These are phyloP conservation scores for Rachicladosporium sp. DNA, from an alignment of 2,329 filamentous ascomycete genomes.

Conservation along the genomic window DNA sequence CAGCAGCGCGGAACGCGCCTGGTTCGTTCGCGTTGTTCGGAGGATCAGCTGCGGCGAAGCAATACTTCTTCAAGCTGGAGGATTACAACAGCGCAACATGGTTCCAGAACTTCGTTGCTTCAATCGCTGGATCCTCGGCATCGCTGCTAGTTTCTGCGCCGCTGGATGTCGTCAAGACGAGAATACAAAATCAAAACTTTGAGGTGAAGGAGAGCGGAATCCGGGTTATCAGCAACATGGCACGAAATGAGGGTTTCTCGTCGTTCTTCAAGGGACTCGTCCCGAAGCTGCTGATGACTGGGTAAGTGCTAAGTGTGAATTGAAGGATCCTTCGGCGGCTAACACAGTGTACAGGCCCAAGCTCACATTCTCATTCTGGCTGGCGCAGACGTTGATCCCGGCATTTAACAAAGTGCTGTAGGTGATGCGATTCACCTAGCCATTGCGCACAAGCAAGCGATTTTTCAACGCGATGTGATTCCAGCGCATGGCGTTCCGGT, in stretches of 20 bases:
- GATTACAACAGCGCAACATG: constrained; percentile 95
- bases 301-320: too few relatives aligned
- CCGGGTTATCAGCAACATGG: constrained; percentile 85
- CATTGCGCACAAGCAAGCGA: too few relatives aligned
- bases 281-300: constrained; percentile 97
- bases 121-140: constrained; percentile 84
- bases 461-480: too few relatives aligned
- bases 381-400: constrained; percentile 94
- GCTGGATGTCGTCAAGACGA: constrained; percentile 93
- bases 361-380: constrained; percentile 98
- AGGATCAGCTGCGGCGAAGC: constrained; percentile 93
- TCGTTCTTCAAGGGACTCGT: constrained; percentile 97
- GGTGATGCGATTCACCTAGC: too few relatives aligned
- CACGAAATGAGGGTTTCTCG: constrained; percentile 69
- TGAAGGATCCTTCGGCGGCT: too few relatives aligned
- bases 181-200: constrained; percentile 97
- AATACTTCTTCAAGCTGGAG: constrained; percentile 76
- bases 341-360: constrained; percentile 50
- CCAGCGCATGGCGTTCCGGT: too few relatives aligned
- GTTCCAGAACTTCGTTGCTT: constrained; percentile 95
- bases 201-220: constrained; percentile 94
- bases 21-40: constrained; percentile 98
- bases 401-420: constrained; percentile 64
- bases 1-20: constrained; percentile 88
- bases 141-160: constrained; percentile 95